Evolutionary conservation across 352 stramenopile species (phyloP), one percentile per base, ranked within the genome.

Genomic region (Phytophthora melonis): DNA sequence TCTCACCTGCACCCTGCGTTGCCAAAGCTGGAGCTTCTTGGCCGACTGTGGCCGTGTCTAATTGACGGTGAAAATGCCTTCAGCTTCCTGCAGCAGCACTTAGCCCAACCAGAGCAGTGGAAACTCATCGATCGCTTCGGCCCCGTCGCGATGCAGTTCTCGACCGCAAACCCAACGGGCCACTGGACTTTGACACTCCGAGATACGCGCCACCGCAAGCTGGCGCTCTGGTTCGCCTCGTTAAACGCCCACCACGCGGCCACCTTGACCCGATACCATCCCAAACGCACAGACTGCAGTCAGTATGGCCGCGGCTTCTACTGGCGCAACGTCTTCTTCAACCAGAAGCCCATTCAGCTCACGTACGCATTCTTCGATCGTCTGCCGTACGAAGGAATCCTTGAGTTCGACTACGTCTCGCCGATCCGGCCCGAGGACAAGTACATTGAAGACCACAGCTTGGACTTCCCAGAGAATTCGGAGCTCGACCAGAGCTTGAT

Each of bases 321-420:
- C 62, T 94, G 84, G 83, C 87, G 87, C 43, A 94, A 94, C 39
- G 83, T 74, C 19, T 76, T 75, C 36, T 90, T 87, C 72, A 92
- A 92, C 59, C 78, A 86, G 21, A 82, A 88, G 21, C 47, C 64
- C 1, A 71, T 94, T 23, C 77, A 79, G 8, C 50, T 92, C 5
- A 88, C 66, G 1, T 86, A 91, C 60, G 61, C 75, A 2, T 93
- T 93, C 67, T 93, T 91, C 45, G 77, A 91, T 49, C 58, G 66
- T 1, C 66, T 93, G 14, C 87, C 87, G 52, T 63, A 52, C 5
- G 68, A 79, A 5, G 87, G 87, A 1, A 66, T 91, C n/a, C 70
- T 93, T 0, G 84, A 92, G 59, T 91, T 93, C 61, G 87, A 93
- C 65, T 93, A 84, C 54, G 84, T 90, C 7, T 90, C 83, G 21